A percentile compares a stretch with the other conserved stretches of the same genome.
phyloP scores from a whole-genome alignment of 768 basidiomycete species.

The Serendipita indica region DNA sequence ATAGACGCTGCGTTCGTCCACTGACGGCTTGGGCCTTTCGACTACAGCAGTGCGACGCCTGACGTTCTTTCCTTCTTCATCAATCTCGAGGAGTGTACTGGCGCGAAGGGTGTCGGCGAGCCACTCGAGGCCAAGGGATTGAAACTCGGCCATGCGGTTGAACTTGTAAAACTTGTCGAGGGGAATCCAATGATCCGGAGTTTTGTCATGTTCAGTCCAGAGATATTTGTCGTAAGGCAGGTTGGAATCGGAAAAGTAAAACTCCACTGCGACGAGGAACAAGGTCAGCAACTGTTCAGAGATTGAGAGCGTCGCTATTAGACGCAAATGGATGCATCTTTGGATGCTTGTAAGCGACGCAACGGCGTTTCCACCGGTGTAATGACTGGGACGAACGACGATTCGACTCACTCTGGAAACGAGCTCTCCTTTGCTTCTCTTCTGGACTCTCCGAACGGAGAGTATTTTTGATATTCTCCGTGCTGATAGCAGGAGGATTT shows the following conservation, averaged over 20 bases:
- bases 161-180: constrained; percentile 78
- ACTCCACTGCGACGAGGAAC: constrained; percentile 50
- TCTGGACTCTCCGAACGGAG: no score
- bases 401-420: no score
- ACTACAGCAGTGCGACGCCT: constrained; percentile 47
- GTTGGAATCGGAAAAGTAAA: constrained; percentile 95
- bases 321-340: neutral
- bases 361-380: no score
- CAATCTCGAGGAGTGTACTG: constrained; percentile 50
- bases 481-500: no score
- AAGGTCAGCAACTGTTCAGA: neutral
- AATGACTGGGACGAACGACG: no score
- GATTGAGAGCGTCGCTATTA: neutral
- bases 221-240: constrained; percentile 84
- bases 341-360: neutral
- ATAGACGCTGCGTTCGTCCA: constrained; percentile 71
- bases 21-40: constrained; percentile 61
- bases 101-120: constrained; percentile 49
- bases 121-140: constrained; percentile 46
- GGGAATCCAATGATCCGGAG: constrained; percentile 83
- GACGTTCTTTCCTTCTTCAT: constrained; percentile 55
- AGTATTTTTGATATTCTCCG: no score
- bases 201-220: constrained; percentile 72
- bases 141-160: constrained; percentile 81
- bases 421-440: no score